Evolutionary conservation across 2,329 filamentous ascomycete genomes (phyloP), one percentile per base, ranked within the genome.

Genomic region (Coniella vitis): DNA sequence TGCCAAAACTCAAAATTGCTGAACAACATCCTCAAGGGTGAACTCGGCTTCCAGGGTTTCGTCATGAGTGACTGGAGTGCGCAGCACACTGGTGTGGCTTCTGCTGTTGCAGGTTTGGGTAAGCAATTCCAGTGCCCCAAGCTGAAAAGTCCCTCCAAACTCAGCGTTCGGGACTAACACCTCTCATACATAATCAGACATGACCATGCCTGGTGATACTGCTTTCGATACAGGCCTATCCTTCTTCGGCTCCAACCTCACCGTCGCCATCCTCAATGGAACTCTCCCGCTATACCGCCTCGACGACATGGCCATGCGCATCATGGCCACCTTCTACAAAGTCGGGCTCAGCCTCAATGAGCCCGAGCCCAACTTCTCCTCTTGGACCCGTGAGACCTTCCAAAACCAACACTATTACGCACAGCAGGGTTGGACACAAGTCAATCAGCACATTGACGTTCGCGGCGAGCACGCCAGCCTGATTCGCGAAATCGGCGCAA

Each of bases 281-380:
- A 95, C 90, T 1, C 71, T 97, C 29, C 88, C 91, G 1, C 81
- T 87, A 57, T 95, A 86, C 78, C 81, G 91, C 44, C 64, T 97
- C 9, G 90, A 96, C 58, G 93, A 97, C 62, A 95, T 95, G 84
- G 87, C 81, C 4, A 85, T 89, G 66, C 83, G 93, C 58, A 95
- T 86, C 61, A 84, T 86, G 79, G 75, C 83, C 4, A 72, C 81
- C 36, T 81, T 78, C 62, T 86, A 83, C 70, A 84, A 85, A 65
- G 79, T 83, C 34, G 79, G 80, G 45, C 71, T 74, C 54, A 74
- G 70, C 0, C 57, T 81, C 2, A 65, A 69, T 4, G 65, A 73
- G 44, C 64, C 68, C 0, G 69, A 72, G 2, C 81, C 87, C 65
- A 97, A 90, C 74, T 95, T 96, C 68, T 84, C 85, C 58, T 89